Percentiles rank a stretch among this genome's conserved stretches.
Evolutionary conservation across 1,139 yeast species (phyloP).

Genomic region (Blastobotrys apis): DNA sequence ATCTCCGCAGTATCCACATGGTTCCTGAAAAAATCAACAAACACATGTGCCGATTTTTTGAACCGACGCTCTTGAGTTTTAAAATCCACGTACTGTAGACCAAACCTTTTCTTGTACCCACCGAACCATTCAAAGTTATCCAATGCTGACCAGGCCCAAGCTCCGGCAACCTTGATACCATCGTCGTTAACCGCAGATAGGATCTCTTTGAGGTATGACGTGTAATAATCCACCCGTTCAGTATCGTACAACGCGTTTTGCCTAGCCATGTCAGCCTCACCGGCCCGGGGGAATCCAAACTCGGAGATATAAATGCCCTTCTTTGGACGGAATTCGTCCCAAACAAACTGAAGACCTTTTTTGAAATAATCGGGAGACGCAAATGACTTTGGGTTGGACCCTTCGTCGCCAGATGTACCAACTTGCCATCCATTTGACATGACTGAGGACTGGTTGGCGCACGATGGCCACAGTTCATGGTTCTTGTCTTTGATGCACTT

Average conservation of each 20-base stretch:
- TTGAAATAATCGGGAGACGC: constrained; percentile 20
- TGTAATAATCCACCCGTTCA: constrained; percentile 34
- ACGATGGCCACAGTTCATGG: constrained; percentile 19
- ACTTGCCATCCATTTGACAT: constrained; percentile 31
- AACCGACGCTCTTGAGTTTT: constrained; percentile 35
- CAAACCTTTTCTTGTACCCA: constrained; percentile 32
- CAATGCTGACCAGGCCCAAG: constrained; percentile 36
- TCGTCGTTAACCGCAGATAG: constrained; percentile 30
- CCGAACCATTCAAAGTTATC: constrained; percentile 39
- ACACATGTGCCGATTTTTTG: constrained; percentile 36
- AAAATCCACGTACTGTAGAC: constrained; percentile 37
- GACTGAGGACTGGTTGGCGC: constrained; percentile 13
- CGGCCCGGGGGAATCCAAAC: constrained; percentile 36
- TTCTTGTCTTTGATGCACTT: constrained; percentile 15
- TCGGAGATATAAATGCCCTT: constrained; percentile 27
- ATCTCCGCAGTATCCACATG: constrained; percentile 12
- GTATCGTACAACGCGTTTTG: constrained; percentile 32
- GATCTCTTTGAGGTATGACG: constrained; percentile 32
- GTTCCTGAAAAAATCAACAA: constrained; percentile 19
- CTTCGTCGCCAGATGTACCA: constrained; percentile 29
- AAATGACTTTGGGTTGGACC: constrained; percentile 20
- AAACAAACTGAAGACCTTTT: constrained; percentile 14
- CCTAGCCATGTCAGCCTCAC: constrained; percentile 29
- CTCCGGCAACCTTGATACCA: constrained; percentile 32
- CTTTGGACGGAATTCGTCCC: constrained; percentile 18